Conservation (phyloP, 139 green algal genomes). For the Penium margaritaceum region DNA sequence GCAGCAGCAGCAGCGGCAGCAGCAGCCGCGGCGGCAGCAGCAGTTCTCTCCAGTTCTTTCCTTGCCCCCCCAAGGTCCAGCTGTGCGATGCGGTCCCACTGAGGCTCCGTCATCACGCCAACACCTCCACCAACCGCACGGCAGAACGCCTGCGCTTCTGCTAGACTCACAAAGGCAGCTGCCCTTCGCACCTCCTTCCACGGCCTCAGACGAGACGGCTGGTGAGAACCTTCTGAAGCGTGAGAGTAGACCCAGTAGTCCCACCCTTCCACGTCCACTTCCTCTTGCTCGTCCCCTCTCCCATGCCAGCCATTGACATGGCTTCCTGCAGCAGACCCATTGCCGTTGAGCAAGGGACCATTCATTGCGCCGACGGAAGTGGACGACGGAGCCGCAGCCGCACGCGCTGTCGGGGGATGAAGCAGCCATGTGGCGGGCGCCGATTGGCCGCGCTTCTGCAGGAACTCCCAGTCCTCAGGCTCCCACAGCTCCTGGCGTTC, state of each 20-base stretch:
- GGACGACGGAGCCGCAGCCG: too few relatives aligned
- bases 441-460: conserved; percentile 32
- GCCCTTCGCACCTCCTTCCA: conserved; percentile 41
- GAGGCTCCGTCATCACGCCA: conserved; percentile 57
- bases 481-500: conserved; percentile 46
- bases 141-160: conserved; percentile 55
- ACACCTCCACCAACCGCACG: neutral
- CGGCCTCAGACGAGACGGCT: neutral
- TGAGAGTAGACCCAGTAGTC: conserved; percentile 11
- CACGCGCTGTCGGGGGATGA: too few relatives aligned
- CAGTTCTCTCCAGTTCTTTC: too few relatives aligned
- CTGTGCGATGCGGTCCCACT: conserved; percentile 50
- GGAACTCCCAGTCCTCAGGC: conserved; percentile 26
- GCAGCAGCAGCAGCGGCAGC: too few relatives aligned
- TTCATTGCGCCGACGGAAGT: too few relatives aligned
- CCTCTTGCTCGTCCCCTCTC: too few relatives aligned
- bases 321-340: too few relatives aligned
- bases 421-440: conserved; percentile 57
- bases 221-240: neutral
- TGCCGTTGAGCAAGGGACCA: too few relatives aligned
- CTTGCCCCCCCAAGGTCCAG: too few relatives aligned
- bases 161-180: conserved; percentile 47
- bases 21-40: too few relatives aligned
- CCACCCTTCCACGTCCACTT: conserved; percentile 7
- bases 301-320: too few relatives aligned